phyloP scores from a whole-genome alignment of 2,329 filamentous ascomycete species.

The Immersiporthe knoxdaviesiana region DNA sequence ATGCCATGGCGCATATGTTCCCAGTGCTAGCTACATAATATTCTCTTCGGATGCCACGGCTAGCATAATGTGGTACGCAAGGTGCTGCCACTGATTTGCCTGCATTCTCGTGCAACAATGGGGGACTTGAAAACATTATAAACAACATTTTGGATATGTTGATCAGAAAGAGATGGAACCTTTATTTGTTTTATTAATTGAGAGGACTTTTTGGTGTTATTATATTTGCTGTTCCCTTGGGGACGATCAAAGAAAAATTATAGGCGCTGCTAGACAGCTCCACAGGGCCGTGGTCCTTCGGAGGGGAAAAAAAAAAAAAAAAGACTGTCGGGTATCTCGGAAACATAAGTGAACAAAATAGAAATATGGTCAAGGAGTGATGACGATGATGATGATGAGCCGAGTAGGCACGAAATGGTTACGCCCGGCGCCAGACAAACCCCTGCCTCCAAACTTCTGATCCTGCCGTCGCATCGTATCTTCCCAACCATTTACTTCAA shows the following conservation, averaged over 20 bases:
- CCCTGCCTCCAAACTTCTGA: neutral
- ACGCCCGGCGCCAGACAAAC: neutral
- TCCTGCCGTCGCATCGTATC: neutral
- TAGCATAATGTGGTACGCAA: neutral
- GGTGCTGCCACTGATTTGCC: neutral
- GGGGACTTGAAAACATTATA: neutral
- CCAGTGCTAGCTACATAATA: neutral
- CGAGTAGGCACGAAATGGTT: neutral
- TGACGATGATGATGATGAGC: too few species aligned
- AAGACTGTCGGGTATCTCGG: slow-evolving; percentile 18
- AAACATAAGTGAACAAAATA: neutral
- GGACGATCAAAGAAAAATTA: neutral
- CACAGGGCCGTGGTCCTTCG: neutral
- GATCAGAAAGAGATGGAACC: neutral
- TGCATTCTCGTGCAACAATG: neutral
- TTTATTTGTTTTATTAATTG: neutral
- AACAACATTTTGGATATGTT: neutral
- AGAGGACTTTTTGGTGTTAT: neutral
- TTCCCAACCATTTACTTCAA: neutral
- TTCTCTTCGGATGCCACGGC: neutral
- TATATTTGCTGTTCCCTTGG: neutral
- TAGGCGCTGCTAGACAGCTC: neutral
- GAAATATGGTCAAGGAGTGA: slow-evolving; percentile 1
- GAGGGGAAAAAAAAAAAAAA: too few species aligned
- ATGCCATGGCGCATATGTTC: neutral